Evolutionary conservation across 495 filamentous ascomycete genomes (phyloP).

Genomic region (Lepidopterella palustris): DNA sequence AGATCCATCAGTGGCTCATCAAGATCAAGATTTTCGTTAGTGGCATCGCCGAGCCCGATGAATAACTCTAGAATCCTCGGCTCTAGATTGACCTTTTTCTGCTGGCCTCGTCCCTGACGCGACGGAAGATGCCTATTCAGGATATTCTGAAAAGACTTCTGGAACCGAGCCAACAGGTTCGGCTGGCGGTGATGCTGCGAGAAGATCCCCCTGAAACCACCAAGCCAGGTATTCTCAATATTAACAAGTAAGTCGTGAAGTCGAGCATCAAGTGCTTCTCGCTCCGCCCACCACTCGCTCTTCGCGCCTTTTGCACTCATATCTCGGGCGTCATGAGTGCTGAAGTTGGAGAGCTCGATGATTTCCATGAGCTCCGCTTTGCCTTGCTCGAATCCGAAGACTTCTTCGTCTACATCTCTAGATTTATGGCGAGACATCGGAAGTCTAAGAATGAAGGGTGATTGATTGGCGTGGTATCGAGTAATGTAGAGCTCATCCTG

Average conservation of each 20-base stretch:
- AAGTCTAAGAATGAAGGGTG: conserved; percentile 77
- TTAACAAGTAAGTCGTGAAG: conserved; percentile 72
- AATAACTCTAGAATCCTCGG: conserved; percentile 78
- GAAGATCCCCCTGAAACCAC: conserved; percentile 87
- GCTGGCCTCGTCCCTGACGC: conserved; percentile 48
- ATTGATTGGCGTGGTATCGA: conserved; percentile 61
- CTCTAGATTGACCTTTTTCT: conserved; percentile 58
- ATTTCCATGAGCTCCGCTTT: conserved; percentile 74
- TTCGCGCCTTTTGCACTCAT: conserved; percentile 56
- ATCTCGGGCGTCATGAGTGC: conserved; percentile 64
- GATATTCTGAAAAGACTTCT: conserved; percentile 69
- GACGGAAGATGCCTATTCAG: conserved; percentile 84
- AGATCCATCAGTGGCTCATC: conserved; percentile 84
- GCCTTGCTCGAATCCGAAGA: conserved; percentile 75
- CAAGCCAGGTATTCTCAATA: conserved; percentile 90
- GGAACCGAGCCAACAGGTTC: conserved; percentile 63
- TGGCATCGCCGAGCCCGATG: conserved; percentile 71
- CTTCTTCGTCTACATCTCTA: conserved; percentile 70
- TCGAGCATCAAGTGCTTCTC: conserved; percentile 69
- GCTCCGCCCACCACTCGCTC: conserved; percentile 79
- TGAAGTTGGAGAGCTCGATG: conserved; percentile 69
- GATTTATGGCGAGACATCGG: conserved; percentile 75
- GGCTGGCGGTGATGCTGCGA: conserved; percentile 57
- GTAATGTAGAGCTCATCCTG: conserved; percentile 76
- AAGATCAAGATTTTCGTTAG: conserved; percentile 56